Evolutionary conservation across 2,329 filamentous ascomycete genomes (phyloP).

Genomic region (Stachybotrys chartarum): DNA sequence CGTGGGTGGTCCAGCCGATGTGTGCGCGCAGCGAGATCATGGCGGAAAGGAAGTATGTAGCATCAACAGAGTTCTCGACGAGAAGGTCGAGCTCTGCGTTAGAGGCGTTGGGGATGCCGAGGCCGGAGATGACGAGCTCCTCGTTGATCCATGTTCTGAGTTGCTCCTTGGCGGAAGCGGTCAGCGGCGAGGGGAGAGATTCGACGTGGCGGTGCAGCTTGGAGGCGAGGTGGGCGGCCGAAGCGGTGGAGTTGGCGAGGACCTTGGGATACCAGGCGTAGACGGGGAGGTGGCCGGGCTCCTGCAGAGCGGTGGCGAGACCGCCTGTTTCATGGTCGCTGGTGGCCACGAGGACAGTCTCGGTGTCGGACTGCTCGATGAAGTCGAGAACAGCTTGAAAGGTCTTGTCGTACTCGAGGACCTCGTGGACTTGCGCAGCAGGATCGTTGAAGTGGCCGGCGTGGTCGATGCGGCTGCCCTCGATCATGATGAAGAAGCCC

Average conservation of each 20-base stretch:
- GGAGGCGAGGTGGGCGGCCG: constrained; percentile 61
- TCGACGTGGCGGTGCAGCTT: constrained; percentile 56
- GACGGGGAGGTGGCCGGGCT: constrained; percentile 44
- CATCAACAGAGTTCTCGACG: constrained; percentile 46
- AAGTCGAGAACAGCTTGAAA: constrained; percentile 83
- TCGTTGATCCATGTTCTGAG: constrained; percentile 60
- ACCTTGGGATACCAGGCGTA: constrained; percentile 76
- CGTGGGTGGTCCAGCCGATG: constrained; percentile 90
- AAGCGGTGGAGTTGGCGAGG: constrained; percentile 70
- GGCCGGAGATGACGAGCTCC: constrained; percentile 57
- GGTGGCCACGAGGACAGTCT: constrained; percentile 79
- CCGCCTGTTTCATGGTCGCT: constrained; percentile 97
- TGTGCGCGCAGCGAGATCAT: constrained; percentile 85
- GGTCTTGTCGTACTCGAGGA: constrained; percentile 87
- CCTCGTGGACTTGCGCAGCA: constrained; percentile 80
- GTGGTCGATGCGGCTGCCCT: constrained; percentile 93
- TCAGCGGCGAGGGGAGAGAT: constrained; percentile 14
- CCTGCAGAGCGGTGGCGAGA: constrained; percentile 68
- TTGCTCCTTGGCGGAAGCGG: constrained; percentile 24
- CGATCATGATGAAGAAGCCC: constrained; percentile 98
- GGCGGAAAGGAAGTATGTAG: constrained; percentile 61
- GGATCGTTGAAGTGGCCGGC: constrained; percentile 83
- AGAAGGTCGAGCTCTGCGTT: constrained; percentile 64
- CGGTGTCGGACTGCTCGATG: constrained; percentile 62
- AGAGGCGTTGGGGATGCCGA: constrained; percentile 71